Conservation (phyloP, 192 early-diverging fungal species). For the Umbelopsis isabellina region DNA sequence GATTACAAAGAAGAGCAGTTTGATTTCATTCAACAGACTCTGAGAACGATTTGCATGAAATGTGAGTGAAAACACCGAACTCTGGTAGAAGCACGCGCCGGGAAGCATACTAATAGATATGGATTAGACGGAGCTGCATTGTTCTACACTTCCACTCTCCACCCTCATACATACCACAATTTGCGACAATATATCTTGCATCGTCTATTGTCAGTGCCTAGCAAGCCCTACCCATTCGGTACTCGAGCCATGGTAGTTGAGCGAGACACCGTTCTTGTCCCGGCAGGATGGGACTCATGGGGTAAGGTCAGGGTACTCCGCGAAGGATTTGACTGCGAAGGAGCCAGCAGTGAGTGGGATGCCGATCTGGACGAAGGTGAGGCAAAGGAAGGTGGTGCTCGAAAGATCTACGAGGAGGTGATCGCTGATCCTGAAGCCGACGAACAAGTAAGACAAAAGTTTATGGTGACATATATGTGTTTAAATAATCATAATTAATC, state of each 20-base stretch:
- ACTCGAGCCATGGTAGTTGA: slow-evolving; percentile 82
- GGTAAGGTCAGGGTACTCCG: slow-evolving; percentile 81
- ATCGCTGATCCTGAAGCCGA: slow-evolving; percentile 50
- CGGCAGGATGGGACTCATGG: slow-evolving; percentile 93
- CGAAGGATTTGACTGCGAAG: slow-evolving; percentile 73
- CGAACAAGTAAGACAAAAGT: slow-evolving; percentile 41
- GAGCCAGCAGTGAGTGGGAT: slow-evolving; percentile 65
- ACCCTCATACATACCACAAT: slow-evolving; percentile 73
- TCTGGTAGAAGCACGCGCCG: background rate
- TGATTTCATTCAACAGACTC: slow-evolving; percentile 93
- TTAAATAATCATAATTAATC: no score
- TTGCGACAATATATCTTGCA: slow-evolving; percentile 86
- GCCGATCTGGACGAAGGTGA: slow-evolving; percentile 47
- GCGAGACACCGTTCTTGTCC: slow-evolving; percentile 85
- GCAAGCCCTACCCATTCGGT: slow-evolving; percentile 58
- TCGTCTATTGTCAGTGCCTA: slow-evolving; percentile 56
- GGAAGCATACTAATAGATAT: background rate
- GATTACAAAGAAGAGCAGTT: slow-evolving; percentile 92
- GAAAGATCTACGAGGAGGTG: slow-evolving; percentile 63
- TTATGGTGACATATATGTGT: no score
- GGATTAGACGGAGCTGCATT: slow-evolving; percentile 83
- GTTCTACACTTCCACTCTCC: slow-evolving; percentile 85
- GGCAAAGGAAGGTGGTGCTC: slow-evolving; percentile 46
- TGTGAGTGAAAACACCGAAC: slow-evolving; percentile 52
- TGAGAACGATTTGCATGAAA: slow-evolving; percentile 89